Evolutionary conservation across 1,139 yeast genomes (phyloP).

Genomic region (Blastobotrys proliferans): DNA sequence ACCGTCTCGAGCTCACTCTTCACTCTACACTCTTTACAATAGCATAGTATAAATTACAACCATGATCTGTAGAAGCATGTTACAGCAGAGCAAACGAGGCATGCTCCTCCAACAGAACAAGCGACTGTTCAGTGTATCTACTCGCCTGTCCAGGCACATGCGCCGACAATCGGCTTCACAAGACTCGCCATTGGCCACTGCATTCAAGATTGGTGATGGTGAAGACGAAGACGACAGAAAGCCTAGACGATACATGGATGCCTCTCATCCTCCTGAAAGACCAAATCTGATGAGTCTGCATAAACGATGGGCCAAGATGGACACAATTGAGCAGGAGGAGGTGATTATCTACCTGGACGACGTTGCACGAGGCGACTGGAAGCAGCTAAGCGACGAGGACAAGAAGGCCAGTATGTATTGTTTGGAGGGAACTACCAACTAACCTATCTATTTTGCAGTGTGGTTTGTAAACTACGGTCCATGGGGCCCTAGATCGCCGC

Average conservation of each 20-base stretch:
- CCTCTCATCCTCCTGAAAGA: constrained; percentile 29
- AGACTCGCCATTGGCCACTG: constrained; percentile 28
- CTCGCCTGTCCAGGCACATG: constrained; percentile 7
- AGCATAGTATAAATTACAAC: too few relatives aligned
- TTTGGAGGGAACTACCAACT: constrained; percentile 21
- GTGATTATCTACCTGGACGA: constrained; percentile 43
- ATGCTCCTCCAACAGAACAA: too few relatives aligned
- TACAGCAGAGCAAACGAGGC: too few relatives aligned
- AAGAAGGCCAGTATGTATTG: constrained; percentile 34
- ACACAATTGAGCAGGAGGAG: constrained; percentile 40
- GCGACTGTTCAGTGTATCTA: constrained; percentile 5
- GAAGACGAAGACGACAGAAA: constrained; percentile 29
- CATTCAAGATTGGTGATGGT: constrained; percentile 30
- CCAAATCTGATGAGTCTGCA: constrained; percentile 31
- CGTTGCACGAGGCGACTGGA: constrained; percentile 43
- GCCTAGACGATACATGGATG: constrained; percentile 20
- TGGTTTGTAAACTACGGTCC: constrained; percentile 37
- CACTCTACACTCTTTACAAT: too few relatives aligned
- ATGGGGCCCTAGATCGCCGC: constrained; percentile 37
- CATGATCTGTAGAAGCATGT: too few relatives aligned
- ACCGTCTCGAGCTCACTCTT: too few relatives aligned
- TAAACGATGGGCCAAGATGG: constrained; percentile 39
- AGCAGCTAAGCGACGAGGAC: constrained; percentile 34
- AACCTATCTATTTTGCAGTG: constrained; percentile 18
- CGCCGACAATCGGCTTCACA: constrained; percentile 5